Conservation (phyloP, 2,329 filamentous ascomycete genomes). For the Podosphaera aphanis region DNA sequence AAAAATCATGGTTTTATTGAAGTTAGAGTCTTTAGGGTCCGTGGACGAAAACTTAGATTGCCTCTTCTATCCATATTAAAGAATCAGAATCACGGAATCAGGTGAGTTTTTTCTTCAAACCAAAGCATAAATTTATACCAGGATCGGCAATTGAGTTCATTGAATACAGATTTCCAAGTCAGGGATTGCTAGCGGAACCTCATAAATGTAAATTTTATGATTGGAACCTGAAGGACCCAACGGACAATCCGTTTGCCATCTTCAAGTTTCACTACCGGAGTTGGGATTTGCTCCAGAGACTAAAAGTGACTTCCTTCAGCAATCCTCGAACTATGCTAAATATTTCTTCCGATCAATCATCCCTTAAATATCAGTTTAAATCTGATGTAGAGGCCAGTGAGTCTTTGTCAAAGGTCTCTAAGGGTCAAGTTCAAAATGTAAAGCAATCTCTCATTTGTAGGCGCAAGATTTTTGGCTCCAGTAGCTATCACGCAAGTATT, state of each 20-base stretch:
- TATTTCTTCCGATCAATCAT: not conserved
- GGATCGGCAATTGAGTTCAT: not conserved
- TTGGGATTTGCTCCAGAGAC: constrained; percentile 23
- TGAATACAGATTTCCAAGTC: not conserved
- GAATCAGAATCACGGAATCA: constrained; percentile 28
- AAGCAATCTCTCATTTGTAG: not conserved
- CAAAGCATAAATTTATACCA: not conserved
- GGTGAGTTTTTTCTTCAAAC: constrained; percentile 19
- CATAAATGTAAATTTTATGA: constrained; percentile 28
- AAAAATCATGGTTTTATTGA: constrained; percentile 26
- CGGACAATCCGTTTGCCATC: constrained; percentile 26
- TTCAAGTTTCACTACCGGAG: constrained; percentile 35
- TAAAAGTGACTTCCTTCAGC: constrained; percentile 21
- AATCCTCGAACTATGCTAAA: not conserved
- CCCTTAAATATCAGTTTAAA: not conserved
- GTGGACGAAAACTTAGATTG: constrained; percentile 21
- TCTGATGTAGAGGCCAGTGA: not conserved
- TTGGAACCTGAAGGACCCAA: constrained; percentile 27
- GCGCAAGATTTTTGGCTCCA: not conserved
- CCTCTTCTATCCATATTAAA: constrained; percentile 22
- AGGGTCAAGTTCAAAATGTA: not conserved
- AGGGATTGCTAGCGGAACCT: constrained; percentile 17
- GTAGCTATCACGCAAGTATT: not conserved
- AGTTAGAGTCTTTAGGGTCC: constrained; percentile 28
- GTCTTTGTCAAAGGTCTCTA: not conserved